Base-by-base conservation (phyloP, 1,139 yeast genomes). In the Geotrichum citri-aurantii region DNA sequence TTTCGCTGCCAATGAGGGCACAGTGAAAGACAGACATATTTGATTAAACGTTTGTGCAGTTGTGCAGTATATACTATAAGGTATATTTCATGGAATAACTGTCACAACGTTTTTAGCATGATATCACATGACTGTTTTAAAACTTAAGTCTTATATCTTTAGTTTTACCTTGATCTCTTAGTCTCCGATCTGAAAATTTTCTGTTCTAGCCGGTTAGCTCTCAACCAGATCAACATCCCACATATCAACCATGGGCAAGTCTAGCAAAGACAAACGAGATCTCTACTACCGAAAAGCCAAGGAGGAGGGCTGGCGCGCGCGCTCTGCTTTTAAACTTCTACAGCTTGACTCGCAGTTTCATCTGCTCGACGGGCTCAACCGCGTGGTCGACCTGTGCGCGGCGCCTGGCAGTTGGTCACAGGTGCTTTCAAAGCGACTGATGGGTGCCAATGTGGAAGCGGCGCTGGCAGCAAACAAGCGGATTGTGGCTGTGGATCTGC, bases 361-460 rank as follows among this genome's bases (percentile, higher is more conserved):
- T 64, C 79, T 93, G 12, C 87, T 93, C 66, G 79, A 84, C 57
- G 88, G 83, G 42, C 82, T 90, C 46, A 78, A 79, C 51, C 77
- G 97, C 65, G 99, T 93, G 6, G 99, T 93, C 10, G 99, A 93
- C 74, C 78, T 93, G 48, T 93, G 99, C 79, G 99, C 99, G 21
- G 99, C 99, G 3, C 99, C 99, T 0, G 99, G 99, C 1, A 90
- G 97, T 3, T 93, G 99, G 99, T 88, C 96, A 1, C 99, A 93
- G 70, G 99, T 93, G 1, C 79, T 93, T n/a, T 83, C 95, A 10
- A 75, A 88, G 62, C 86, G 84, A 64, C 47, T 55, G 29, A 40
- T 23, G 50, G 24, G 44, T 23, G 10, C 33, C 19, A 17, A 37
- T 7, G 44, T 37, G 5, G 54, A 49, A 17, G 44, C 47, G 4